Evolutionary conservation across 352 stramenopile species (phyloP).

Genomic region (Pseudoperonospora humuli): DNA sequence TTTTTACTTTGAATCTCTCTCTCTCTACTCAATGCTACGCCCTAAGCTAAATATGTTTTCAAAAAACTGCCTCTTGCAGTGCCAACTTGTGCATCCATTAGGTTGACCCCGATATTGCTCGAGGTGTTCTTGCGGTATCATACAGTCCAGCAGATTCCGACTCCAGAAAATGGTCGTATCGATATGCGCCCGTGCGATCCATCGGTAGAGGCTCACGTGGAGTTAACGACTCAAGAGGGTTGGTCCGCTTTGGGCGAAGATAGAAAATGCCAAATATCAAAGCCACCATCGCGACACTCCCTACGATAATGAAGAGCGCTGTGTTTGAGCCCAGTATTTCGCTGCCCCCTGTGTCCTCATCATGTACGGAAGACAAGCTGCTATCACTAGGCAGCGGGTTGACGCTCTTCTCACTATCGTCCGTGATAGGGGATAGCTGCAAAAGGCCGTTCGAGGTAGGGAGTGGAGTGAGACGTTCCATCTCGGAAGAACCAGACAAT

Average conservation of each 20-base stretch:
- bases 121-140: slow-evolving; percentile 24
- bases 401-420: slow-evolving; percentile 14
- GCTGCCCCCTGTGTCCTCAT: slow-evolving; percentile 4
- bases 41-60: slow-evolving; percentile 6
- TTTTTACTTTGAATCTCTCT: slow-evolving; percentile 1
- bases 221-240: slow-evolving; percentile 16
- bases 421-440: slow-evolving; percentile 23
- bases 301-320: slow-evolving; percentile 30
- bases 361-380: slow-evolving; percentile 13
- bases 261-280: slow-evolving; percentile 29
- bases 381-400: slow-evolving; percentile 13
- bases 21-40: slow-evolving; percentile 1
- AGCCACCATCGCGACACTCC: slow-evolving; percentile 16
- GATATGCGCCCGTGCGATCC: slow-evolving; percentile 15
- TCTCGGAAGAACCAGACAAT: slow-evolving; percentile 8
- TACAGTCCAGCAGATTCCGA: slow-evolving; percentile 20
- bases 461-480: slow-evolving; percentile 2
- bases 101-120: slow-evolving; percentile 9
- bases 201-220: slow-evolving; percentile 16
- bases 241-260: slow-evolving; percentile 20
- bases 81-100: slow-evolving; percentile 2
- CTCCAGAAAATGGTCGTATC: slow-evolving; percentile 18
- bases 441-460: slow-evolving; percentile 15
- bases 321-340: slow-evolving; percentile 14
- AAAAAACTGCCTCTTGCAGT: slow-evolving; percentile 16